Percentiles rank a stretch among this genome's conserved stretches.
phyloP scores from a whole-genome alignment of 208 protist species.

The Acanthamoeba lenticulata region DNA sequence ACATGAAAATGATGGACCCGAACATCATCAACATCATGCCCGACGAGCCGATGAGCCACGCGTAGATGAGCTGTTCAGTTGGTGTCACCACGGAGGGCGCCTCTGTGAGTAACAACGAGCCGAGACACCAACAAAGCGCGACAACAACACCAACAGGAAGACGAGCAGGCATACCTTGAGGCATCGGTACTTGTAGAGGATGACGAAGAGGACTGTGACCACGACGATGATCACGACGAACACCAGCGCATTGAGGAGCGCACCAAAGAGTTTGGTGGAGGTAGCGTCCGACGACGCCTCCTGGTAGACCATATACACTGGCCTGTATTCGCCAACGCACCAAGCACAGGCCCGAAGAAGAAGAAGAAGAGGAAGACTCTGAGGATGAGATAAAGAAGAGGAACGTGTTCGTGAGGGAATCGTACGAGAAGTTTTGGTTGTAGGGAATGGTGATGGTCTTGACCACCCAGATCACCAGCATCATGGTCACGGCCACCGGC shows the following conservation, averaged over 20 bases:
- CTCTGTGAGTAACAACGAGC: not conserved
- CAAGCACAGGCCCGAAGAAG: not conserved
- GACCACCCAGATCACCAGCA: conserved; percentile 55
- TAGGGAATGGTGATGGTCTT: conserved; percentile 30
- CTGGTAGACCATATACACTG: conserved; percentile 71
- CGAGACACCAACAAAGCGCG: not conserved
- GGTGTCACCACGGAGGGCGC: no score
- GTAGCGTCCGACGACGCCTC: conserved; percentile 61
- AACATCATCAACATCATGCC: conserved; percentile 78
- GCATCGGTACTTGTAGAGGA: conserved; percentile 86
- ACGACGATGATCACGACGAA: conserved; percentile 82
- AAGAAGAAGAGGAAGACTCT: not conserved
- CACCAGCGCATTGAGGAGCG: conserved; percentile 82
- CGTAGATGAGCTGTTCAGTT: conserved; percentile 77
- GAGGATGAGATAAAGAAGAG: not conserved
- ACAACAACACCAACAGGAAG: not conserved
- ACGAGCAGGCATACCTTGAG: conserved; percentile 56
- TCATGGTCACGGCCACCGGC: conserved; percentile 62
- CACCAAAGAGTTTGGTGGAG: conserved; percentile 67
- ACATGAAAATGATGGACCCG: conserved; percentile 65
- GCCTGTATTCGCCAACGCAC: not conserved
- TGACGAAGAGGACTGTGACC: conserved; percentile 83
- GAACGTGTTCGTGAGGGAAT: not conserved
- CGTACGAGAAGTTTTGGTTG: conserved; percentile 27
- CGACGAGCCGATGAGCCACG: conserved; percentile 83